These are phyloP conservation scores for Daedaleopsis sinensis DNA, from an alignment of 768 basidiomycete species.

Conservation along the genomic window DNA sequence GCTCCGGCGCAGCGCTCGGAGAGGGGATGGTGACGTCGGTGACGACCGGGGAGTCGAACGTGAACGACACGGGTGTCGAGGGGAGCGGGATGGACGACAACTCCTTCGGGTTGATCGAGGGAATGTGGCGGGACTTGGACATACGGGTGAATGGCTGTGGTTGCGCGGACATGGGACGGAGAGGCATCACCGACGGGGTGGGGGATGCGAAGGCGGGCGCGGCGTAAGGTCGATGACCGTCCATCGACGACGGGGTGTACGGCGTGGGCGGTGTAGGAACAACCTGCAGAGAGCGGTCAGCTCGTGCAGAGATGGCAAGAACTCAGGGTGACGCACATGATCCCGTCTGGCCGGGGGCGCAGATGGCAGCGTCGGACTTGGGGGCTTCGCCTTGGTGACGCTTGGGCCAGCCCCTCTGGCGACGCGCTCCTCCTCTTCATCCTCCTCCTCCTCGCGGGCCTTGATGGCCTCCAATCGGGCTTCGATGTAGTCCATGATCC, in stretches of 20 bases:
- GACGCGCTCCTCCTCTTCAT: constrained; percentile 77
- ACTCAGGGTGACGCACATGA: constrained; percentile 1
- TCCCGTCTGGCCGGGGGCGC: constrained; percentile 2
- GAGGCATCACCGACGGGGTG: constrained; percentile 21
- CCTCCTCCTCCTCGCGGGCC: constrained; percentile 77
- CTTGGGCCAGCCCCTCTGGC: constrained; percentile 25
- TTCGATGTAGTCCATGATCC: constrained; percentile 86
- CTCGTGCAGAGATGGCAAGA: neutral
- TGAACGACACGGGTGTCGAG: constrained; percentile 32
- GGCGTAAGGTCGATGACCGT: constrained; percentile 14
- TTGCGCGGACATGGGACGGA: constrained; percentile 14
- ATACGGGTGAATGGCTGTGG: constrained; percentile 22
- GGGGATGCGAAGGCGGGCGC: constrained; percentile 20
- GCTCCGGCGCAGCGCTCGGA: constrained; percentile 43
- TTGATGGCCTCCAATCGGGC: constrained; percentile 78
- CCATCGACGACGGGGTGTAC: constrained; percentile 30
- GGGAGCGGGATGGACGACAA: constrained; percentile 26
- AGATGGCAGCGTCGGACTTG: constrained; percentile 10
- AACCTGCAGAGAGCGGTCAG: constrained; percentile 31
- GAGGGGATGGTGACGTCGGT: constrained; percentile 39
- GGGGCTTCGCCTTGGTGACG: constrained; percentile 12
- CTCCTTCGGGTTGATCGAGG: constrained; percentile 32
- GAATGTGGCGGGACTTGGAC: constrained; percentile 33
- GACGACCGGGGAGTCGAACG: constrained; percentile 23
- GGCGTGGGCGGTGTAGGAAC: constrained; percentile 27